These are phyloP conservation scores for Botrytis hyacinthi DNA, from an alignment of 2,329 filamentous ascomycete species.

Conservation along the genomic window DNA sequence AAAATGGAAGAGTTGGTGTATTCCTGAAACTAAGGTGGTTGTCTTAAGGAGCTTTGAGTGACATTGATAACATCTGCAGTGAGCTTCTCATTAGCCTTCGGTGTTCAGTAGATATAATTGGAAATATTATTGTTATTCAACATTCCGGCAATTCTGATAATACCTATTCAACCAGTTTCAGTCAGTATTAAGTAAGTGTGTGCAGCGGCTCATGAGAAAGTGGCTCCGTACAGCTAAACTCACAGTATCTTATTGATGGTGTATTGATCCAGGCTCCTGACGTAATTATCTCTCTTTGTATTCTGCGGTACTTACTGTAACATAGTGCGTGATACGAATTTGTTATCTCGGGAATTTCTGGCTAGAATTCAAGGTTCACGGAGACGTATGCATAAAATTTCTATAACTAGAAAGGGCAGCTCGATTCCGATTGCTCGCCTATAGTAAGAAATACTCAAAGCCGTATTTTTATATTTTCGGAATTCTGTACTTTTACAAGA, in stretches of 20 bases:
- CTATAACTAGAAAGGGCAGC: not conserved
- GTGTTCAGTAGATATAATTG: not conserved
- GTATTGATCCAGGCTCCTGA: not conserved
- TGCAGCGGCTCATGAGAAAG: constrained; percentile 36
- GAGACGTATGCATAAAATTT: constrained; percentile 20
- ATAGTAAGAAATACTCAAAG: not conserved
- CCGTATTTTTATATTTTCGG: not conserved
- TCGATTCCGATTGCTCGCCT: not conserved
- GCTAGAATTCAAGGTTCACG: constrained; percentile 14
- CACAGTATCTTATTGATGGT: not conserved
- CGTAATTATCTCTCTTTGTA: not conserved
- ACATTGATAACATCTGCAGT: not conserved
- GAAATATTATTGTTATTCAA: not conserved
- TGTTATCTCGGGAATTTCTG: not conserved
- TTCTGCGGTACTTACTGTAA: not conserved
- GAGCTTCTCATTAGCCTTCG: not conserved
- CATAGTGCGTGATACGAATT: rapidly evolving
- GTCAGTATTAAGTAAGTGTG: too few species aligned
- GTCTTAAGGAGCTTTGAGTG: constrained; percentile 18
- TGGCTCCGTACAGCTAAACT: not conserved
- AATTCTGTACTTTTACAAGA: not conserved
- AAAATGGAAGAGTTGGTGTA: constrained; percentile 24
- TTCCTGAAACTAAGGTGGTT: constrained; percentile 30
- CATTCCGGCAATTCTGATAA: not conserved
- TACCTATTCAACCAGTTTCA: not conserved